phyloP scores from a whole-genome alignment of 495 filamentous ascomycete species.

The Hypoxylon fragiforme region DNA sequence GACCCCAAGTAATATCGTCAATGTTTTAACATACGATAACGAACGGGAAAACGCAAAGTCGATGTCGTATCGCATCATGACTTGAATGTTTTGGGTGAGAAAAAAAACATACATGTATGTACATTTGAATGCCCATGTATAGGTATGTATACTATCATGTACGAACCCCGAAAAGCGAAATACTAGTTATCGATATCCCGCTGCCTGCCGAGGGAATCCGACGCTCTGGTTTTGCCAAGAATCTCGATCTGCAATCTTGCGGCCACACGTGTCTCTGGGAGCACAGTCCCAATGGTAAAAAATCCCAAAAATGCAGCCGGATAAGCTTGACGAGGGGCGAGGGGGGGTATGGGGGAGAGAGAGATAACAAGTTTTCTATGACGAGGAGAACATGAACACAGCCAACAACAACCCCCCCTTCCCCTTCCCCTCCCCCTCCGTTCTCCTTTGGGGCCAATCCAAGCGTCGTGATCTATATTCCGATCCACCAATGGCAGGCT shows the following conservation, averaged over 20 bases:
- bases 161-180: constrained; percentile 26
- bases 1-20: constrained; percentile 26
- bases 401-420: constrained; percentile 2
- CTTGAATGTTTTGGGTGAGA: background rate
- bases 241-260: constrained; percentile 35
- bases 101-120: no score
- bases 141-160: no score
- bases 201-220: constrained; percentile 31
- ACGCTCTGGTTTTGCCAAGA: constrained; percentile 32
- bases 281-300: constrained; percentile 32
- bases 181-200: no score
- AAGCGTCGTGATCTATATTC: constrained; percentile 23
- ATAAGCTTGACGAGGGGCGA: constrained; percentile 30
- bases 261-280: constrained; percentile 33
- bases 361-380: constrained; percentile 29
- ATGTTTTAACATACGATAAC: constrained; percentile 26
- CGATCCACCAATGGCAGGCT: constrained; percentile 26
- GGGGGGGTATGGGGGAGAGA: no score
- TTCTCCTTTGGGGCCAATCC: no score
- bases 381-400: constrained; percentile 12
- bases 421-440: no score
- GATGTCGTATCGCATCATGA: constrained; percentile 26
- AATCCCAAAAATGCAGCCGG: constrained; percentile 24
- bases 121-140: no score
- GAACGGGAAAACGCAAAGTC: constrained; percentile 13